Evolutionary conservation across 78 protist species (phyloP), one percentile per base, ranked within the genome.

Genomic region (Dictyostelium brefeldianum): DNA sequence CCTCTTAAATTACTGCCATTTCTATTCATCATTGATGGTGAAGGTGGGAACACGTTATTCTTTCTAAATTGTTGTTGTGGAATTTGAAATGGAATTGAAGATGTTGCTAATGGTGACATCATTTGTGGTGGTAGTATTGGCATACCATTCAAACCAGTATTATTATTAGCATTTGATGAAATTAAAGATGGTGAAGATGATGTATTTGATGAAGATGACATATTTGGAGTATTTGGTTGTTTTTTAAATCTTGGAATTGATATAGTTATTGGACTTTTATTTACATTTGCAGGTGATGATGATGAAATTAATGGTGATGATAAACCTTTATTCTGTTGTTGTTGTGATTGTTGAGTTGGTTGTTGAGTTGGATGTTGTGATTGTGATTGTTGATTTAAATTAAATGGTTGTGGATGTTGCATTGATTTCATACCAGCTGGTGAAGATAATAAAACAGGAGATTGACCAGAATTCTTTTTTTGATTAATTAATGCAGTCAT

Each of bases 181-280:
- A 78, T 20, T 15, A 75, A 20, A 11, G 91, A 47, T 8, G 53
- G 41, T 3, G 81, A 31, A 14, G 22, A 20, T 0, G 22, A 65
- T 48, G 4, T 51, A 27, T 65, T 41, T 4, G 91, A 18, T 27
- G 80, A 62, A 3, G 90, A 71, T 11, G 80, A 17, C 18, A 51
- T 14, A 27, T 46, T 69, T 67, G 90, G 56, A 17, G 47, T 46
- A 48, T 12, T 70, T 22, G 47, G n/a, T 25, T n/a, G 27, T 31
- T 87, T 87, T 65, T 87, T 74, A 50, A 87, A 77, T 59, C 93
- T 56, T 56, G 93, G 93, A 17, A 87, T 87, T 1, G 78, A 64
- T 3, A 87, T 73, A n/a, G 93, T 87, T 0, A 87, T 87, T 36
- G 93, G 84, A 12, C 70, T 64, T 62, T 87, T 87, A 36, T 67